Evolutionary conservation across 805 yeast species (phyloP), one percentile per base, ranked within the genome.

Genomic region (Wickerhamomyces pijperi): DNA sequence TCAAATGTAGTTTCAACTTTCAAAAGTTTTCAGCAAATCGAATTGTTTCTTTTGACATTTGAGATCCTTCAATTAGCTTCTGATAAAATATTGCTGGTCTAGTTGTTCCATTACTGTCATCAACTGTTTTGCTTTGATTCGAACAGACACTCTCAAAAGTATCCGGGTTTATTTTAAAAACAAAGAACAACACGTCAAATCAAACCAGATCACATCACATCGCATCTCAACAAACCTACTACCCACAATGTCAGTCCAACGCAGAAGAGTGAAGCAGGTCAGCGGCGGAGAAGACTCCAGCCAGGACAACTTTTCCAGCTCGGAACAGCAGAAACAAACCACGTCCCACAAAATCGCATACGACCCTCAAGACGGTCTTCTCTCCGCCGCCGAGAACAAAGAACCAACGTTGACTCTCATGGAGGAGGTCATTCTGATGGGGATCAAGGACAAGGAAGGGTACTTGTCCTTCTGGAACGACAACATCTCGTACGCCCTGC

Each of bases 401-500:
- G 59, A 66, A 21, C 98, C 98, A 1, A 65, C 76, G 34, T 68
- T 92, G 48, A 92, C 98, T 1, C 64, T 92, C 48, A 87, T 92
- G 96, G 98, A 92, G 61, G 98, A 92, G 61, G 96, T 92, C 6
- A 66, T 92, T 47, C 70, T 92, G 46, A 73, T 92, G 66, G 98
- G 98, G 5, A 70, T 92, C 47, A 88, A 90, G 55, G 97, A 92
- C 61, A 82, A 83, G 51, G 97, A 92, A 61, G 98, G 98, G 12
- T 87, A 90, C 59, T 68, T 92, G 35, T 86, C 96, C 21, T 92
- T 92, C 63, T 92, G 98, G 98, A 92, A 92, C 58, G 98, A 92
- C 61, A 88, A 86, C 61, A 88, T 92, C 39, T 86, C 97, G 19
- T 92, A 92, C 63, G 95, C 97, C 2, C 70, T 92, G 43, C 77